Evolutionary conservation across 495 filamentous ascomycete species (phyloP).

Genomic region (Neurospora sp.): DNA sequence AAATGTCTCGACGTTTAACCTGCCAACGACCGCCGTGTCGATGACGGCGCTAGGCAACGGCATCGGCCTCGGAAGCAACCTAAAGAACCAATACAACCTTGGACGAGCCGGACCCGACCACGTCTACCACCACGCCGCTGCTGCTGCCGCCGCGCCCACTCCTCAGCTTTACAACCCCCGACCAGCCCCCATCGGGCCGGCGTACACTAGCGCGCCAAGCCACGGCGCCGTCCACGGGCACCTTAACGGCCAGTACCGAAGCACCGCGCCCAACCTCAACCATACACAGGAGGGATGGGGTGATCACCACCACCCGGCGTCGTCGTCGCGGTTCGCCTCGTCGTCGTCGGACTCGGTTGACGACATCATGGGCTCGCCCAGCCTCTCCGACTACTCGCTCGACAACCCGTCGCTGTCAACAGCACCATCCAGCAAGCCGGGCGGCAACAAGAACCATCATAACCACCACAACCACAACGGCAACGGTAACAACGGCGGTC

Average conservation of each 20-base stretch:
- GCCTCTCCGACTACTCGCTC: conserved; percentile 34
- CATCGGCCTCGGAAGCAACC: background rate
- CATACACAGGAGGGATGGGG: background rate
- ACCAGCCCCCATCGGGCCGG: conserved; percentile 15
- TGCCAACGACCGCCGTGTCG: conserved; percentile 11
- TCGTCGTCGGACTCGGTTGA: conserved; percentile 40
- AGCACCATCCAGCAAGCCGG: background rate
- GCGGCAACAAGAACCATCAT: background rate
- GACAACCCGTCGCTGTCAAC: conserved; percentile 22
- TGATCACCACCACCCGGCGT: conserved; percentile 5
- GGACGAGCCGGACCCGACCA: conserved; percentile 9
- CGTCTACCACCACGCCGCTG: background rate
- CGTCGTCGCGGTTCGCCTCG: conserved; percentile 14
- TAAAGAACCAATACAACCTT: conserved; percentile 10
- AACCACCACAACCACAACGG: conserved; percentile 20
- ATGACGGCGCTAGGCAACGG: conserved; percentile 5
- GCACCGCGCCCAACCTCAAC: conserved; percentile 3
- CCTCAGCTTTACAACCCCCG: conserved; percentile 27
- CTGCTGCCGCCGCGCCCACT: conserved; percentile 21
- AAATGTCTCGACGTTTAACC: conserved; percentile 27
- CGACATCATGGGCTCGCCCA: conserved; percentile 34
- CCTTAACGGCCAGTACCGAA: conserved; percentile 25
- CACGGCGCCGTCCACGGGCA: conserved; percentile 14
- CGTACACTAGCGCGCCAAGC: conserved; percentile 14
- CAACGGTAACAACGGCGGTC: conserved; percentile 39